Percentiles rank a stretch among this genome's conserved stretches.
Conservation (phyloP, 1,284 basidiomycete species). For the Clitocybe nebularis region DNA sequence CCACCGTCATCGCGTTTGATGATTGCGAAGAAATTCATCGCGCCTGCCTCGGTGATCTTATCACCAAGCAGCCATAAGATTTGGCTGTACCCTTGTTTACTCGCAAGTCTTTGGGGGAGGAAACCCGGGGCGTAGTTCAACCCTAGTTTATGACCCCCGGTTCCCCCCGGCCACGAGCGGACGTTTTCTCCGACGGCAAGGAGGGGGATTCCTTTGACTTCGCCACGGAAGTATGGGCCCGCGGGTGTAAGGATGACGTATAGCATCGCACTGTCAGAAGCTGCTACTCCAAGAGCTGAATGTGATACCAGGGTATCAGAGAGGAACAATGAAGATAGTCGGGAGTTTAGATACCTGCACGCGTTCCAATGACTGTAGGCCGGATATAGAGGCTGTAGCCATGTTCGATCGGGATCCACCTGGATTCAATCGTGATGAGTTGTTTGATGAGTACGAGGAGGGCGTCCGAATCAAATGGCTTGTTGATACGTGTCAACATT, state of each 20-base stretch:
- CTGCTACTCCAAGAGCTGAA: constrained; percentile 61
- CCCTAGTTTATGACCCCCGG: constrained; percentile 63
- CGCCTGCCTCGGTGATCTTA: constrained; percentile 50
- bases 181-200: constrained; percentile 68
- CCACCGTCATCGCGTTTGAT: constrained; percentile 45
- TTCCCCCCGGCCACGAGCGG: constrained; percentile 82
- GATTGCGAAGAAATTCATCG: constrained; percentile 71
- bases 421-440: constrained; percentile 62
- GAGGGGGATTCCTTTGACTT: constrained; percentile 63
- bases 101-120: constrained; percentile 59
- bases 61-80: constrained; percentile 39
- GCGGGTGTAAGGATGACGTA: constrained; percentile 68
- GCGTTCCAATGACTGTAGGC: constrained; percentile 83
- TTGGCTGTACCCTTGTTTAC: constrained; percentile 64
- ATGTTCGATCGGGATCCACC: constrained; percentile 70
- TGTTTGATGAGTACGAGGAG: constrained; percentile 69
- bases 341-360: no score
- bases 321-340: no score
- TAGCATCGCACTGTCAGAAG: constrained; percentile 67
- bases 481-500: no score
- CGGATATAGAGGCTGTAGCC: constrained; percentile 79
- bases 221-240: constrained; percentile 70
- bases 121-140: constrained; percentile 73
- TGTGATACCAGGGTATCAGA: no score
- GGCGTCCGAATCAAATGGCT: constrained; percentile 63